phyloP scores from a whole-genome alignment of 2,329 filamentous ascomycete species.

The Colletotrichum plurivorum region DNA sequence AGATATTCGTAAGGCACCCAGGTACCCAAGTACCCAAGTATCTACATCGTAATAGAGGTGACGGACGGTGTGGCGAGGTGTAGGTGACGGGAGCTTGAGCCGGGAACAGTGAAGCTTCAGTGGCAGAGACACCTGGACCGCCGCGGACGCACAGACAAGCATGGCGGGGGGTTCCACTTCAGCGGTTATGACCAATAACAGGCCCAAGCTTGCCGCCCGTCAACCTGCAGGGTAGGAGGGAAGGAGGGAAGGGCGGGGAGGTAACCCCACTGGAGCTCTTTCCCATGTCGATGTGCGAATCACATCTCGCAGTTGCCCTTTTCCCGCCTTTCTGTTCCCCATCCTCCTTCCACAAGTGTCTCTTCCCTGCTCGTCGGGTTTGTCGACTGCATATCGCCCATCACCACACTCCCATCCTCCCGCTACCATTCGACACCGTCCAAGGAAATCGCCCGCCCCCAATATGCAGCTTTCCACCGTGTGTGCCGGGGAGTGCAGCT shows the following conservation, averaged over 20 bases:
- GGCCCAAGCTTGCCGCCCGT: slow-evolving; percentile 45
- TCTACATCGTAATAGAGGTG: too few relatives aligned
- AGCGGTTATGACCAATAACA: slow-evolving; percentile 43
- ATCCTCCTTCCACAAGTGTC: not conserved
- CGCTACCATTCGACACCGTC: slow-evolving; percentile 33
- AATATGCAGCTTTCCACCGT: slow-evolving; percentile 26
- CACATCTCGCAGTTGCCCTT: slow-evolving; percentile 22
- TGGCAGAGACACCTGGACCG: slow-evolving; percentile 2
- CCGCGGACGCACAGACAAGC: slow-evolving; percentile 12
- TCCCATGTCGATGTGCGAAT: slow-evolving; percentile 15
- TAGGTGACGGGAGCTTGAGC: slow-evolving; percentile 22
- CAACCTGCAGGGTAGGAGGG: slow-evolving; percentile 31
- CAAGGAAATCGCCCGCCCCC: slow-evolving; percentile 28
- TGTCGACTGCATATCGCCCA: slow-evolving; percentile 29
- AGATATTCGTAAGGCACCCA: too few relatives aligned
- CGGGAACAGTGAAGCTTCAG: slow-evolving; percentile 20
- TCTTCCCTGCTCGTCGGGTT: not conserved
- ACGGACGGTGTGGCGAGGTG: not conserved
- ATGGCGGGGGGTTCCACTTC: not conserved
- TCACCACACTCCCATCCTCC: slow-evolving; percentile 16
- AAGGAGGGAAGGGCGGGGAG: slow-evolving; percentile 7
- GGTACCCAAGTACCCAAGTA: too few relatives aligned
- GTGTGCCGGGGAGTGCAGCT: slow-evolving; percentile 24
- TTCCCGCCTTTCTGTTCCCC: slow-evolving; percentile 11
- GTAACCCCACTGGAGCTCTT: slow-evolving; percentile 31